Evolutionary conservation across 2,329 filamentous ascomycete genomes (phyloP).

Genomic region (Fusarium solani-melongenae): DNA sequence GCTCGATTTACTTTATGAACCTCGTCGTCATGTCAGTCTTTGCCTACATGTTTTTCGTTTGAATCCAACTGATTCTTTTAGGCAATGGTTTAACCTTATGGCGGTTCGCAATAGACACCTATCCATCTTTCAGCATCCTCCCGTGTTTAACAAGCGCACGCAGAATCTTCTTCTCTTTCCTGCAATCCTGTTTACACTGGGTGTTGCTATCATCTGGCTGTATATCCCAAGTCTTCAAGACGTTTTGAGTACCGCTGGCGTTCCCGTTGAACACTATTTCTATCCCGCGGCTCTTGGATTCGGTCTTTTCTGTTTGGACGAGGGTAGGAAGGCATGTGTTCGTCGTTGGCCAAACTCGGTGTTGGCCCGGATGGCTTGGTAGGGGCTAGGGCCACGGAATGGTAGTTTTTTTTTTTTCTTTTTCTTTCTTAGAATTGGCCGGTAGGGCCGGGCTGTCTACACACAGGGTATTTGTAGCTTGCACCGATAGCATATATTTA

Average conservation of each 20-base stretch:
- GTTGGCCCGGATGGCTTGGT: neutral
- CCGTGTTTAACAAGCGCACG: neutral
- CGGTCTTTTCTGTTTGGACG: neutral
- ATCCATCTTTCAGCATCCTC: neutral
- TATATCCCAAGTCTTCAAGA: neutral
- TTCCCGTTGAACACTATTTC: neutral
- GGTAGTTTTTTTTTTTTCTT: too few relatives aligned
- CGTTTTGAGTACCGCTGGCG: neutral
- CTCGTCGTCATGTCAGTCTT: neutral
- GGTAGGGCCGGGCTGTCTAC: neutral
- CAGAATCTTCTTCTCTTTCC: neutral
- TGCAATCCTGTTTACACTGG: neutral
- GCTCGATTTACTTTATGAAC: neutral
- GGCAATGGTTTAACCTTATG: neutral
- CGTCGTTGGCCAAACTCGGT: neutral
- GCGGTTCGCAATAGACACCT: neutral
- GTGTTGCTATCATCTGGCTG: neutral
- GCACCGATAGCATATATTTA: neutral
- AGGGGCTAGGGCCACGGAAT: neutral
- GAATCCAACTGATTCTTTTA: neutral
- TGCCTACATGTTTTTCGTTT: too few relatives aligned
- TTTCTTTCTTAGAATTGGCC: neutral
- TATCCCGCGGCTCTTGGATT: neutral
- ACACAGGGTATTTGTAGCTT: neutral
- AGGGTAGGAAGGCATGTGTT: neutral